Conservation (phyloP, 495 filamentous ascomycete species). For the Aspergillus egyptiacus region DNA sequence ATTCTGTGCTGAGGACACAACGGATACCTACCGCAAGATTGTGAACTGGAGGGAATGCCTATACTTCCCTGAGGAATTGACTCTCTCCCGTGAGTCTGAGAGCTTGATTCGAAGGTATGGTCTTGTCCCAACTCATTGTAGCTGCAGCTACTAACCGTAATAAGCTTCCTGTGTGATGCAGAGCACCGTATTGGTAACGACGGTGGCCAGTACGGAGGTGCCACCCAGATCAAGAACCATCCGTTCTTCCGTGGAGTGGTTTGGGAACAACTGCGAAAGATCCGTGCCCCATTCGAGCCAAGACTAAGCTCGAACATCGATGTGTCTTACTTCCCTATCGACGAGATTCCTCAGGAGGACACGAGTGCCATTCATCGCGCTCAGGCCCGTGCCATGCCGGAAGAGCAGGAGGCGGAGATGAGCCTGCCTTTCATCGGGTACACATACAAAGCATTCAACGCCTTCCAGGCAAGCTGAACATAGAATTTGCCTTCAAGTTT, state of each 20-base stretch:
- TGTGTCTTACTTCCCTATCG: conserved; percentile 97
- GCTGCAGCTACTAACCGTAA: too few relatives aligned
- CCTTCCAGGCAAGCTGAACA: conserved; percentile 47
- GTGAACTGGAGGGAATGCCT: conserved; percentile 94
- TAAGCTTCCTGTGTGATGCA: conserved; percentile 79
- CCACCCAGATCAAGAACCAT: conserved; percentile 86
- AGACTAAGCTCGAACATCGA: conserved; percentile 86
- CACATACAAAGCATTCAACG: conserved; percentile 97
- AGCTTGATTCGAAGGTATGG: conserved; percentile 75
- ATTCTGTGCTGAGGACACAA: conserved; percentile 95
- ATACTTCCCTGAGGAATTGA: conserved; percentile 94
- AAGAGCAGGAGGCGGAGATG: conserved; percentile 73
- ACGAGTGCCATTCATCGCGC: conserved; percentile 63
- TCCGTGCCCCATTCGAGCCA: conserved; percentile 93
- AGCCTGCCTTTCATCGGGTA: conserved; percentile 96
- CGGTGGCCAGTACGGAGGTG: conserved; percentile 65
- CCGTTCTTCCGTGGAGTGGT: conserved; percentile 94
- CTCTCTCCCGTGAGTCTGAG: conserved; percentile 80
- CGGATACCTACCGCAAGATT: conserved; percentile 98
- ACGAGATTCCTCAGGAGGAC: conserved; percentile 93
- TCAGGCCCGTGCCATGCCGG: conserved; percentile 56
- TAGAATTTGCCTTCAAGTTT: conserved; percentile 11
- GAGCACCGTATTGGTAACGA: conserved; percentile 70
- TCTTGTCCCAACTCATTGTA: background rate
- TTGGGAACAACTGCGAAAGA: conserved; percentile 83